These are phyloP conservation scores for Austroboletus niveus DNA, from an alignment of 1,284 basidiomycete genomes.

Conservation along the genomic window DNA sequence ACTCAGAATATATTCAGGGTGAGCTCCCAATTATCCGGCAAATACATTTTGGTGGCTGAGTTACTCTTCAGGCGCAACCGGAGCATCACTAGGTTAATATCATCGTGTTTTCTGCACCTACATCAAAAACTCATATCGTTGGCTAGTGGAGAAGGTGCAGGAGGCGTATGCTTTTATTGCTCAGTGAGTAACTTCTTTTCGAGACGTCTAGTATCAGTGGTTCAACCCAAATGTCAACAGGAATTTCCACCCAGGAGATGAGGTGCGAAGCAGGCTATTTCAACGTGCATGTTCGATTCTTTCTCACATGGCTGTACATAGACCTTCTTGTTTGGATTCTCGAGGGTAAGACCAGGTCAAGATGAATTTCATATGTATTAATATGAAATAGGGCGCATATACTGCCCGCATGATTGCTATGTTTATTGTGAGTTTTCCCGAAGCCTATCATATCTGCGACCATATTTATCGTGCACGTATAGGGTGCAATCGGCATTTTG, in stretches of 20 bases:
- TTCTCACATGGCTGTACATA: slow-evolving; percentile 12
- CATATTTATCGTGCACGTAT: slow-evolving; percentile 1
- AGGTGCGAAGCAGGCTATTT: slow-evolving; percentile 39
- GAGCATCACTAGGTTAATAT: slow-evolving; percentile 51
- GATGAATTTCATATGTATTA: background rate
- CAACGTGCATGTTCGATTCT: background rate
- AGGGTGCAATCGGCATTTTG: slow-evolving; percentile 66
- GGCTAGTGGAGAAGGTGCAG: slow-evolving; percentile 62
- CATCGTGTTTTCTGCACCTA: background rate
- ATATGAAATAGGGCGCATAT: slow-evolving; percentile 54
- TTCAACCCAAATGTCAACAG: slow-evolving; percentile 32
- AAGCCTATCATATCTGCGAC: background rate
- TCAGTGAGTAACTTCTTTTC: slow-evolving; percentile 47
- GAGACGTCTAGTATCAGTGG: background rate
- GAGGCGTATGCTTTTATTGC: slow-evolving; percentile 74
- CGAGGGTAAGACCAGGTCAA: slow-evolving; percentile 42
- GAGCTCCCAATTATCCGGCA: slow-evolving; percentile 1
- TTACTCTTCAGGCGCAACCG: slow-evolving; percentile 51
- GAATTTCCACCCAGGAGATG: slow-evolving; percentile 67
- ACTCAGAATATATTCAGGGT: slow-evolving; percentile 55
- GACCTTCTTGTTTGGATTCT: slow-evolving; percentile 78
- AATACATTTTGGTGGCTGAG: slow-evolving; percentile 3
- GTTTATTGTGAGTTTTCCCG: slow-evolving; percentile 51
- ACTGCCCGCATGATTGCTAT: slow-evolving; percentile 68
- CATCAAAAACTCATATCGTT: slow-evolving; percentile 5